Conservation (phyloP, 805 yeast species). For the Candida qinlingensis region DNA sequence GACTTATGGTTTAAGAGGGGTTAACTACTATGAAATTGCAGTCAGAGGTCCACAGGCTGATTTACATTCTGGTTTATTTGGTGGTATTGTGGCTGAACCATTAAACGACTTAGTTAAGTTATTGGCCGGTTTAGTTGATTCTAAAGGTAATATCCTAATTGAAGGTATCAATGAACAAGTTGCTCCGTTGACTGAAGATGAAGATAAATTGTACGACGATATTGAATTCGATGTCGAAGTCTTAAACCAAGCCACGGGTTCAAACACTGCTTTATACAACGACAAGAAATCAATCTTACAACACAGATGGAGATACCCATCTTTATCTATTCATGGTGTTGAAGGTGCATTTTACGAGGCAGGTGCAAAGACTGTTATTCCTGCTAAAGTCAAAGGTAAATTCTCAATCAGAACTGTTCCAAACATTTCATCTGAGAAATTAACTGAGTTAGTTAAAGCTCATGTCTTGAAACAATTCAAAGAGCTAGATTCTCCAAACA, state of each 20-base stretch:
- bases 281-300: slow-evolving; percentile 81
- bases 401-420: slow-evolving; percentile 98
- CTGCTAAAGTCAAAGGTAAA: slow-evolving; percentile 90
- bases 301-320: slow-evolving; percentile 99
- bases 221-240: slow-evolving; percentile 84
- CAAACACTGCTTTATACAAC: slow-evolving; percentile 73
- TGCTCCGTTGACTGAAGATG: slow-evolving; percentile 83
- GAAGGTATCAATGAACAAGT: slow-evolving; percentile 93
- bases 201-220: slow-evolving; percentile 70
- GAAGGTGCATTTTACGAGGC: slow-evolving; percentile 95
- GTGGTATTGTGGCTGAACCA: slow-evolving; percentile 97
- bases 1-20: slow-evolving; percentile 97
- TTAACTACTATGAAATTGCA: slow-evolving; percentile 81
- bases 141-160: slow-evolving; percentile 75
- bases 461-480: slow-evolving; percentile 64
- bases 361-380: slow-evolving; percentile 98
- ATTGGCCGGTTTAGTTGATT: slow-evolving; percentile 70
- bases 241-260: slow-evolving; percentile 83
- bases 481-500: slow-evolving; percentile 72
- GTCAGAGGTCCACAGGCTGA: slow-evolving; percentile 94
- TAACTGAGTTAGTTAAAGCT: slow-evolving; percentile 71
- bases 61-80: slow-evolving; percentile 94
- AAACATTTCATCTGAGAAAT: slow-evolving; percentile 72
- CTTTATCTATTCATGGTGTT: slow-evolving; percentile 91
- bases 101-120: slow-evolving; percentile 86